Evolutionary conservation across 164 flowering plant genomes (phyloP).

Genomic region (Dillenia suffruticosa): DNA sequence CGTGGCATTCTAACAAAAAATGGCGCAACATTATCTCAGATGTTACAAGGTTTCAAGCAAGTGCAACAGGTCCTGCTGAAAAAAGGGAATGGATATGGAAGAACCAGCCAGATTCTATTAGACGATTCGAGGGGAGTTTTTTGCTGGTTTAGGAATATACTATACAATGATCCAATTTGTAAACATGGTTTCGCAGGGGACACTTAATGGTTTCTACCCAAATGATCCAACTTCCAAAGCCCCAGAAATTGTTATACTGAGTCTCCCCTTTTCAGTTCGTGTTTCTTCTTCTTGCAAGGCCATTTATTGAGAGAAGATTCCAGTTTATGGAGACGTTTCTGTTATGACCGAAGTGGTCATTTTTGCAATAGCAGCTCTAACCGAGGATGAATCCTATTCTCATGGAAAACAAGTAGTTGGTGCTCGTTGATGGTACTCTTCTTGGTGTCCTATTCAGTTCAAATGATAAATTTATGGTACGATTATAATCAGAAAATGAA

Average conservation of each 20-base stretch:
- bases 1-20: conserved; percentile 80
- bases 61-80: conserved; percentile 96
- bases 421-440: conserved; percentile 58
- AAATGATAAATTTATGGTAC: conserved; percentile 59
- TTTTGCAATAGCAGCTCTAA: conserved; percentile 47
- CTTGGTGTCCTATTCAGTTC: conserved; percentile 43
- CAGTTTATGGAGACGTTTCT: conserved; percentile 83
- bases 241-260: conserved; percentile 42
- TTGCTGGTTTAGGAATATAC: conserved; percentile 86
- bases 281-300: conserved; percentile 86
- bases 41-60: conserved; percentile 77
- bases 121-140: conserved; percentile 60
- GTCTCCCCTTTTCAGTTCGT: conserved; percentile 84
- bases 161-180: conserved; percentile 65
- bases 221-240: conserved; percentile 35
- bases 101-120: conserved; percentile 37
- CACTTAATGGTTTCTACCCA: conserved; percentile 53
- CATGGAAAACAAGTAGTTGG: conserved; percentile 41
- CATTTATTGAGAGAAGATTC: conserved; percentile 85
- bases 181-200: conserved; percentile 58
- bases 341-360: conserved; percentile 54
- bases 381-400: conserved; percentile 34
- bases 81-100: conserved; percentile 98
- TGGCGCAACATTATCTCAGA: conserved; percentile 49
- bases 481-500: conserved; percentile 49